Conservation (phyloP, 176 grass and related monocot genomes). For the Paspalum notatum region DNA sequence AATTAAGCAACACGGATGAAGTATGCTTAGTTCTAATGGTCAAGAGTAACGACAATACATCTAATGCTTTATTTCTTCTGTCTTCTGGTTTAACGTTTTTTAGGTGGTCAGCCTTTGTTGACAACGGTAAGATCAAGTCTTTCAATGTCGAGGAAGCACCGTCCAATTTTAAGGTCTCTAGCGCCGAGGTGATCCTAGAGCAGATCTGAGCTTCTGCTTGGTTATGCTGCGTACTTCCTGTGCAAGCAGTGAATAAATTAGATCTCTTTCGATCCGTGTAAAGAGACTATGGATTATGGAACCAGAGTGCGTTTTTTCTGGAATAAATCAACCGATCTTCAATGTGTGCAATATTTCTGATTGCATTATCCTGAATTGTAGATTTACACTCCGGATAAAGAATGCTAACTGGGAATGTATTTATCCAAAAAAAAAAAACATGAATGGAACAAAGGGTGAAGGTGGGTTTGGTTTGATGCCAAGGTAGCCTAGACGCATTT, state of each 20-base stretch:
- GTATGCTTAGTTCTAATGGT: not conserved
- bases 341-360: not conserved
- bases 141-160: slow-evolving; percentile 91
- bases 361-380: not conserved
- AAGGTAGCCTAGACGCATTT: no score
- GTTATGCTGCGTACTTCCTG: not conserved
- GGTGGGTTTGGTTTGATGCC: no score
- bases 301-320: slow-evolving; percentile 5
- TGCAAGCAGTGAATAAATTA: slow-evolving; percentile 30
- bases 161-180: slow-evolving; percentile 84
- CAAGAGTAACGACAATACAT: not conserved
- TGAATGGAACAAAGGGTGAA: no score
- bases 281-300: slow-evolving; percentile 5
- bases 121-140: slow-evolving; percentile 81
- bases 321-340: not conserved
- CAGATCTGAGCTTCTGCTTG: slow-evolving; percentile 61
- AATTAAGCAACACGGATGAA: not conserved
- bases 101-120: slow-evolving; percentile 96
- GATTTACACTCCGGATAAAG: not conserved
- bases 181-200: slow-evolving; percentile 81
- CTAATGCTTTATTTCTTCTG: not conserved
- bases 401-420: not conserved
- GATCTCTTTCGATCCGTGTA: not conserved
- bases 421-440: no score
- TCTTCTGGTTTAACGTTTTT: not conserved